These are phyloP conservation scores for Globisporangium carolinianum DNA, from an alignment of 352 stramenopile genomes.

Conservation along the genomic window DNA sequence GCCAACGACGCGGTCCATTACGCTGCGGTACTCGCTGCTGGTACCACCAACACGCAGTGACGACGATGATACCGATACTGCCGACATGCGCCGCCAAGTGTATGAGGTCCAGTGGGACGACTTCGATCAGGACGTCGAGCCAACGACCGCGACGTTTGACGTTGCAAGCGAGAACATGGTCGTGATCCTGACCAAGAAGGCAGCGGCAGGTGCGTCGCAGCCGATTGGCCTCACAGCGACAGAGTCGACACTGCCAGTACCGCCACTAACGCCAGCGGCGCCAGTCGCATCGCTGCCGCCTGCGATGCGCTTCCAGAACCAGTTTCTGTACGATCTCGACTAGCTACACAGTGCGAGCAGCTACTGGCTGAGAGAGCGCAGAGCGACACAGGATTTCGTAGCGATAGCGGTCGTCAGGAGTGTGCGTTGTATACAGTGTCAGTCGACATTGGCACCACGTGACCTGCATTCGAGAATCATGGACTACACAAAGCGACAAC, in stretches of 20 bases:
- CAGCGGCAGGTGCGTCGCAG: no score
- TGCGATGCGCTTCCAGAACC: slow-evolving; percentile 56
- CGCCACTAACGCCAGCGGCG: not conserved
- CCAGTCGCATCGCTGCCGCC: slow-evolving; percentile 3
- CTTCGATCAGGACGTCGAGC: slow-evolving; percentile 23
- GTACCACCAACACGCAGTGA: not conserved
- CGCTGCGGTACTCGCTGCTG: slow-evolving; percentile 20
- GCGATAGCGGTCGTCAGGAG: no score
- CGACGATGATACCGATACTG: not conserved
- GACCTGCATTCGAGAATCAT: no score
- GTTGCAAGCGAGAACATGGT: slow-evolving; percentile 70
- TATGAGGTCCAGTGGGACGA: slow-evolving; percentile 32
- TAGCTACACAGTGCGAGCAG: slow-evolving; percentile 6
- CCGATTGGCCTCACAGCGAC: not conserved
- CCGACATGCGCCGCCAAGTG: not conserved
- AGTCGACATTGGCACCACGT: no score
- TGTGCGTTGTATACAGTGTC: no score
- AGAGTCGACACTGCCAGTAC: slow-evolving; percentile 1
- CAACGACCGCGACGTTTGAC: slow-evolving; percentile 26
- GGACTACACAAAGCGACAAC: no score
- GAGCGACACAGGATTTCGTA: no score
- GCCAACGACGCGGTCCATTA: slow-evolving; percentile 24
- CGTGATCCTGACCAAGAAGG: slow-evolving; percentile 45
- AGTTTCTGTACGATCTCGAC: slow-evolving; percentile 67
- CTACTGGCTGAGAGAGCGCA: no score